These are phyloP conservation scores for Jackrogersella minutella DNA, from an alignment of 495 filamentous ascomycete genomes.

Conservation along the genomic window DNA sequence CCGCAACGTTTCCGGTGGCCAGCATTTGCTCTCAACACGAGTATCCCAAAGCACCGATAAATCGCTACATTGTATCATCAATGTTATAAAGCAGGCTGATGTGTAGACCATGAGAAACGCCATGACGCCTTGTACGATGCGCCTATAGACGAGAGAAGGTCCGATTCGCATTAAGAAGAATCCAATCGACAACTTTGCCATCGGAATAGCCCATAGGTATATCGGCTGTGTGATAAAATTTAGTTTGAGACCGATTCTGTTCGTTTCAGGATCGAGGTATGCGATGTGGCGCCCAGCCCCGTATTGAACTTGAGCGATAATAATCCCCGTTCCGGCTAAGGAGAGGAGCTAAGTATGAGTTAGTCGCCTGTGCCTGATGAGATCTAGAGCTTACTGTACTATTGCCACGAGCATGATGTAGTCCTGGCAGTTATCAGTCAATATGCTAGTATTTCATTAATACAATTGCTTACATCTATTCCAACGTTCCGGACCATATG, in stretches of 20 bases:
- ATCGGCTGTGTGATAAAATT: constrained; percentile 57
- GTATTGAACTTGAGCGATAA: constrained; percentile 49
- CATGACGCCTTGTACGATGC: constrained; percentile 47
- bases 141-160: constrained; percentile 44
- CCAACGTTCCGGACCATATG: constrained; percentile 56
- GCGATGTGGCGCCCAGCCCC: constrained; percentile 53
- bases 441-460: background rate
- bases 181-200: constrained; percentile 58
- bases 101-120: constrained; percentile 54
- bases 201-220: constrained; percentile 51
- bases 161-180: constrained; percentile 57
- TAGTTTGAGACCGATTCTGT: constrained; percentile 46
- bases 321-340: constrained; percentile 44
- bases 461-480: constrained; percentile 52
- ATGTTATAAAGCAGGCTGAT: constrained; percentile 44
- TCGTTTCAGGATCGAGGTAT: constrained; percentile 40
- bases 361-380: background rate
- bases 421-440: constrained; percentile 1
- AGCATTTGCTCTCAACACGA: constrained; percentile 48
- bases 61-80: constrained; percentile 43
- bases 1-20: constrained; percentile 42
- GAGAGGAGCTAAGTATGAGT: constrained; percentile 31
- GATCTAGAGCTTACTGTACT: constrained; percentile 32
- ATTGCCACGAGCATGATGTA: constrained; percentile 51
- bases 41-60: constrained; percentile 48